These are phyloP conservation scores for Phaeodactylum tricornutum DNA, from an alignment of 108 stramenopile genomes.

Conservation along the genomic window DNA sequence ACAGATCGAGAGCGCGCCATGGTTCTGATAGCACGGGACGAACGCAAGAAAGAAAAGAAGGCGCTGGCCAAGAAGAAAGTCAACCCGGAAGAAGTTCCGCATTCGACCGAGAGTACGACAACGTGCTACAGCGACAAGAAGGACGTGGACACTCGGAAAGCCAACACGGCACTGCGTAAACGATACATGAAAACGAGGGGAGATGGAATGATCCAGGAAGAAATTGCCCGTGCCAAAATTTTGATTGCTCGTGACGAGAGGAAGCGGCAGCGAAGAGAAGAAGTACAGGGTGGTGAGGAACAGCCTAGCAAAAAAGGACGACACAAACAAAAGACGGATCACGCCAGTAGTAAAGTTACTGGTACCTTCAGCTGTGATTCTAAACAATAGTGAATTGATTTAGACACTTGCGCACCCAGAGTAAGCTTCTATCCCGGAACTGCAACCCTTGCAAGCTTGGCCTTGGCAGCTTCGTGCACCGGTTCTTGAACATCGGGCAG, in stretches of 20 bases:
- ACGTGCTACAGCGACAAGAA: background rate
- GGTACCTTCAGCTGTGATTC: too few species aligned
- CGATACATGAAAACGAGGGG: constrained; percentile 4
- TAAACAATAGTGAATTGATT: too few species aligned
- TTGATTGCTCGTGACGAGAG: background rate
- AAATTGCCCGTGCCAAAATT: background rate
- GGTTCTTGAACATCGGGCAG: constrained; percentile 4
- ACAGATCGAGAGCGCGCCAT: background rate
- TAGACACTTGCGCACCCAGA: too few species aligned
- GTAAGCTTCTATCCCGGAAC: constrained; percentile 1
- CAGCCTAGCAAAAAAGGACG: too few species aligned
- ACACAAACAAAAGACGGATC: too few species aligned
- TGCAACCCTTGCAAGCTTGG: background rate
- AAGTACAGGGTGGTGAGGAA: too few species aligned
- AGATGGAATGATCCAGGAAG: constrained; percentile 14
- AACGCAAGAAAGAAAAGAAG: background rate
- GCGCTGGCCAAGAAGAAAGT: background rate
- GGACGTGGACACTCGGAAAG: background rate
- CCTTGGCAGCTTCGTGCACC: background rate
- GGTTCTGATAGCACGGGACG: background rate
- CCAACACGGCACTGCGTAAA: constrained; percentile 1
- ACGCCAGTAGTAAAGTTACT: too few species aligned
- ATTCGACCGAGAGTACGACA: background rate
- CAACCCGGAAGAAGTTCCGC: background rate
- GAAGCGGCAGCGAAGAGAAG: background rate